phyloP scores from a whole-genome alignment of 768 basidiomycete species.

The Mycena metata region DNA sequence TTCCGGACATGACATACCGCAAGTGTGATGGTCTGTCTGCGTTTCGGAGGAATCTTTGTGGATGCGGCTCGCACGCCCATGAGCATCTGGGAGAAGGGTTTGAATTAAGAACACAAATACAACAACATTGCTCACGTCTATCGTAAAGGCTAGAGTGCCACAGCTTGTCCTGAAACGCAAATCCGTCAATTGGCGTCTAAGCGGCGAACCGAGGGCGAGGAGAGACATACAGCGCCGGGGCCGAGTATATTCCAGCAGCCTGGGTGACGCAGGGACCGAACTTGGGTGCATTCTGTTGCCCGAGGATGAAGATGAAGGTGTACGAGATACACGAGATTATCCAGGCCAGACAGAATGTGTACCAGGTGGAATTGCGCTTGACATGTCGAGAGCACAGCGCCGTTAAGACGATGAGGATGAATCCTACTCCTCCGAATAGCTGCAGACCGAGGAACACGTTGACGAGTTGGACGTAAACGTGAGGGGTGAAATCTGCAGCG shows the following conservation, averaged over 20 bases:
- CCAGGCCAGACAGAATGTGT: conserved; percentile 49
- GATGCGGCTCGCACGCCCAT: conserved; percentile 44
- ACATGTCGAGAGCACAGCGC: conserved; percentile 43
- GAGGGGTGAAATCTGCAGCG: background rate
- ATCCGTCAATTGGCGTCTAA: background rate
- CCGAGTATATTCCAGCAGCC: conserved; percentile 48
- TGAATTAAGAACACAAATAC: background rate
- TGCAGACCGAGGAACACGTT: conserved; percentile 48
- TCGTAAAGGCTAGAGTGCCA: conserved; percentile 46
- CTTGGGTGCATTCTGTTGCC: conserved; percentile 45
- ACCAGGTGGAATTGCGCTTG: conserved; percentile 51
- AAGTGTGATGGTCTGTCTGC: conserved; percentile 35
- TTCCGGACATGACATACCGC: conserved; percentile 36
- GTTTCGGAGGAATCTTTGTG: conserved; percentile 36
- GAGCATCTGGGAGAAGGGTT: conserved; percentile 41
- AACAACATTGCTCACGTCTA: conserved; percentile 41
- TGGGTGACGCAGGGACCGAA: conserved; percentile 46
- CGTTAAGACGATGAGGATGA: conserved; percentile 46
- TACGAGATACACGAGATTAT: conserved; percentile 48
- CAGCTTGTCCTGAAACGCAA: conserved; percentile 40
- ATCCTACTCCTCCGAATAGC: conserved; percentile 42
- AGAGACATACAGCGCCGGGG: conserved; percentile 47
- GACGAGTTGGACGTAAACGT: conserved; percentile 33
- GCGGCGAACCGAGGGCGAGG: background rate
- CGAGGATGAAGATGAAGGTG: conserved; percentile 48